Evolutionary conservation across 2,329 filamentous ascomycete genomes (phyloP).

Genomic region (Bertia moriformis): DNA sequence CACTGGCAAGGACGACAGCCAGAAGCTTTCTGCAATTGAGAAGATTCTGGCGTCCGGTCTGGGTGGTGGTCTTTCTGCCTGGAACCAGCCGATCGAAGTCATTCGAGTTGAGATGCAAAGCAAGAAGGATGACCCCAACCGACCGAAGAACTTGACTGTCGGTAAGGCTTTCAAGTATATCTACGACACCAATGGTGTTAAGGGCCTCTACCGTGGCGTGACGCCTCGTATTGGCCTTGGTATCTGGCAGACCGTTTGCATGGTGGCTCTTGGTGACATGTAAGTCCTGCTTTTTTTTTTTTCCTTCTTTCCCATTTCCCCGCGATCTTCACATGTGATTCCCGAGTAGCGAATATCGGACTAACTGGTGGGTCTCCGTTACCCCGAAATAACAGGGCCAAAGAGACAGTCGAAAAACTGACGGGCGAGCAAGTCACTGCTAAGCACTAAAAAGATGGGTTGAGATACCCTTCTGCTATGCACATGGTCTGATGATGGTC

Average conservation of each 20-base stretch:
- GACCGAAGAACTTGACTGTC: conserved; percentile 97
- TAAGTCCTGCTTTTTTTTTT: conserved; percentile 33
- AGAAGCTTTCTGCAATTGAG: conserved; percentile 67
- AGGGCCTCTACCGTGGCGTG: conserved; percentile 90
- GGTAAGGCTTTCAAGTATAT: conserved; percentile 77
- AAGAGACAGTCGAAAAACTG: conserved; percentile 37
- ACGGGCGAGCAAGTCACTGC: conserved; percentile 38
- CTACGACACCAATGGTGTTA: conserved; percentile 74
- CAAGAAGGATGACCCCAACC: conserved; percentile 94
- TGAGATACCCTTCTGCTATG: conserved; percentile 1
- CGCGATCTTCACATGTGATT: background rate
- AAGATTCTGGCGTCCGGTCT: conserved; percentile 78
- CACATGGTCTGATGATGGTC: conserved; percentile 1
- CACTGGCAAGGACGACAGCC: conserved; percentile 64
- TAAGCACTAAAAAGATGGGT: conserved; percentile 29
- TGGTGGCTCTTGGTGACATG: conserved; percentile 98
- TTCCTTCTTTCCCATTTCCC: conserved; percentile 2
- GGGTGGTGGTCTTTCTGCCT: conserved; percentile 87
- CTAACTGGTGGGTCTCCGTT: background rate
- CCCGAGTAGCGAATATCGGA: background rate
- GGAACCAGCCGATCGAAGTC: conserved; percentile 99
- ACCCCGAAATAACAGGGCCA: conserved; percentile 21
- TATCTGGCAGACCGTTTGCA: conserved; percentile 98
- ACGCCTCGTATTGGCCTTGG: conserved; percentile 85
- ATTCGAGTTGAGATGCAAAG: conserved; percentile 99